Evolutionary conservation across 495 filamentous ascomycete genomes (phyloP).

Genomic region (Aspergillus kassunensis): DNA sequence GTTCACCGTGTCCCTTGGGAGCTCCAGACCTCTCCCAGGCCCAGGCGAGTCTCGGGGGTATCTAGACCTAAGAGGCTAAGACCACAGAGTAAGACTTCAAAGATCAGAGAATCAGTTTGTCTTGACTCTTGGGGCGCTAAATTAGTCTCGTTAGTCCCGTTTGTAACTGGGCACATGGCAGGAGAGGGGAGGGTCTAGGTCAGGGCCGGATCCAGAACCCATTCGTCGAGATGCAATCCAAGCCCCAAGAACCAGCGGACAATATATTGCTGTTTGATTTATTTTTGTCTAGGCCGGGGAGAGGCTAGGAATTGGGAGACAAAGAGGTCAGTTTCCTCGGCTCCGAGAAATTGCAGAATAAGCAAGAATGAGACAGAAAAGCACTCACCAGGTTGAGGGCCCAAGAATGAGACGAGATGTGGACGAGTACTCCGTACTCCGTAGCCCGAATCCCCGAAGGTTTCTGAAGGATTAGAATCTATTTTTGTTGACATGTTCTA

Average conservation of each 20-base stretch:
- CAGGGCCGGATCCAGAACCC: conserved; percentile 1
- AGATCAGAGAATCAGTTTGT: not conserved
- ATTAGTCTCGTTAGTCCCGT: conserved; percentile 12
- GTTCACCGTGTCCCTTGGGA: not conserved
- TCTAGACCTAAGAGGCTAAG: not conserved
- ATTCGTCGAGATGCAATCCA: conserved; percentile 7
- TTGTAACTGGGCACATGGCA: conserved; percentile 14
- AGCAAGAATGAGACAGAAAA: not conserved
- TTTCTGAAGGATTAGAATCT: conserved; percentile 4
- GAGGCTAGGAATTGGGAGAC: not conserved
- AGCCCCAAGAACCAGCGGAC: not conserved
- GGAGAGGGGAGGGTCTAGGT: conserved; percentile 6
- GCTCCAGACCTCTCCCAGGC: conserved; percentile 15
- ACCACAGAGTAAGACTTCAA: not conserved
- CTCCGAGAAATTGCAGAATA: conserved; percentile 9
- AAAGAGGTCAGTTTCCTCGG: conserved; percentile 3
- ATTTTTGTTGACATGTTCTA: conserved; percentile 1
- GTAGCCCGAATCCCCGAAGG: not conserved
- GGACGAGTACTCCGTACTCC: conserved; percentile 5
- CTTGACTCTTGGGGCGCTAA: conserved; percentile 4
- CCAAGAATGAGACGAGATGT: conserved; percentile 2
- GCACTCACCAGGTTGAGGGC: not conserved
- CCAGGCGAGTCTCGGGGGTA: conserved; percentile 8
- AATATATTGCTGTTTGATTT: not conserved
- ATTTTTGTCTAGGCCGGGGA: not conserved